Conservation (phyloP, 2,329 filamentous ascomycete genomes). For the Colletotrichum tofieldiae region DNA sequence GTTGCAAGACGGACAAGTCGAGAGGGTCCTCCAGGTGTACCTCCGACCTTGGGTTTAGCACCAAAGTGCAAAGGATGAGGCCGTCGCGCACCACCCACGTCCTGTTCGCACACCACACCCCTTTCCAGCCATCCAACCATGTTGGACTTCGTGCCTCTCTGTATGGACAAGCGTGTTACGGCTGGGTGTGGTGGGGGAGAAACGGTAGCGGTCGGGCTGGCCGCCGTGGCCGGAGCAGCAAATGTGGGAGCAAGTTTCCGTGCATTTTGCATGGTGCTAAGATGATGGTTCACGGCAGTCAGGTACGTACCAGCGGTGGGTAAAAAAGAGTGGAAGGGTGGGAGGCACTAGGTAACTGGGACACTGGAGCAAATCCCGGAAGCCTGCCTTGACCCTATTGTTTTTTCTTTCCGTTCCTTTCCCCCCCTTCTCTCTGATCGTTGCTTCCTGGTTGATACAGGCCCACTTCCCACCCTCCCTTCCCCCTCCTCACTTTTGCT, state of each 20-base stretch:
- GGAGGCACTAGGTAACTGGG: neutral
- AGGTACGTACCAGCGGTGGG: conserved; percentile 24
- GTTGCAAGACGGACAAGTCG: neutral
- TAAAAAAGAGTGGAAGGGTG: conserved; percentile 8
- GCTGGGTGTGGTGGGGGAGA: neutral
- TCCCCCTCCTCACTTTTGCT: neutral
- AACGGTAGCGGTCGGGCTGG: conserved; percentile 26
- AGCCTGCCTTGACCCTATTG: conserved; percentile 3
- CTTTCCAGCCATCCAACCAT: neutral
- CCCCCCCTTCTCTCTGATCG: neutral
- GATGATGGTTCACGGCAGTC: conserved; percentile 28
- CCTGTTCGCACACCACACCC: conserved; percentile 12
- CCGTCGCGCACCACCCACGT: neutral
- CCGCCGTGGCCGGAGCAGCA: conserved; percentile 31
- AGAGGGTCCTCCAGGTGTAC: neutral
- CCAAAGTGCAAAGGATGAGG: conserved; percentile 2
- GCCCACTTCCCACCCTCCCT: neutral
- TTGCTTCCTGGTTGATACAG: conserved; percentile 22
- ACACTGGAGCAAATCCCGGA: neutral
- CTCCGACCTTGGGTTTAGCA: neutral
- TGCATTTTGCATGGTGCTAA: conserved; percentile 25
- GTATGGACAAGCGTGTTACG: conserved; percentile 19
- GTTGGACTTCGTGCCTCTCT: neutral
- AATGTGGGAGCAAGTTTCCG: conserved; percentile 35
- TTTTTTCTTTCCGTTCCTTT: neutral